A percentile compares a stretch with the other conserved stretches of the same genome.
phyloP scores from a whole-genome alignment of 139 green algal genomes.

The Micractinium sp. region DNA sequence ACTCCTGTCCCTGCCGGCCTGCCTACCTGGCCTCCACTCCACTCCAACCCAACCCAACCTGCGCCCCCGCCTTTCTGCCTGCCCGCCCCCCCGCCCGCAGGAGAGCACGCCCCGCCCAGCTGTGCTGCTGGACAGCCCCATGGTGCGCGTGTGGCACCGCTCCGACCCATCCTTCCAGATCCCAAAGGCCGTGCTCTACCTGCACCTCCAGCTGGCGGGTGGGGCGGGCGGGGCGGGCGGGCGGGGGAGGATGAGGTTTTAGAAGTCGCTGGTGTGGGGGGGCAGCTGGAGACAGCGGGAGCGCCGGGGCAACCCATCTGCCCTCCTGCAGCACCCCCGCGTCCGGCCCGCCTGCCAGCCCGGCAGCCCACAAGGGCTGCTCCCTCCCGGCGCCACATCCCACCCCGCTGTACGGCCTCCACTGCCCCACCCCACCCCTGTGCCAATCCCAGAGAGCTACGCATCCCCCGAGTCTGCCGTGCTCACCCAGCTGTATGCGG shows the following conservation, averaged over 20 bases:
- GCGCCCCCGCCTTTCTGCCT: neutral
- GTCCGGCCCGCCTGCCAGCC: too few species aligned
- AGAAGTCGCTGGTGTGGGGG: too few species aligned
- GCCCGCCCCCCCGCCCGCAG: neutral
- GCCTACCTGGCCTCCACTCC: too few species aligned
- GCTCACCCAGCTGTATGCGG: constrained; percentile 73
- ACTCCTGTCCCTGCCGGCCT: too few species aligned
- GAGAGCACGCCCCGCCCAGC: neutral
- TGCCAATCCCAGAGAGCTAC: constrained; percentile 64
- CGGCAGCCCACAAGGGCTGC: too few species aligned
- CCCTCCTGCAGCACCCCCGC: too few species aligned
- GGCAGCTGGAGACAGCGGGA: too few species aligned
- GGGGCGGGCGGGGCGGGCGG: neutral
- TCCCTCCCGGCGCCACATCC: too few species aligned
- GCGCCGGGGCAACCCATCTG: too few species aligned
- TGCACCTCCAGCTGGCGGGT: constrained; percentile 60
- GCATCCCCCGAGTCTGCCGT: constrained; percentile 66
- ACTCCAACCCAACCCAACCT: too few species aligned
- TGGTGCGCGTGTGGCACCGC: constrained; percentile 53
- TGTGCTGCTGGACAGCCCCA: constrained; percentile 13
- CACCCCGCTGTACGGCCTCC: neutral
- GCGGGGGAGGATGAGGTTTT: too few species aligned
- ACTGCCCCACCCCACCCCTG: neutral
- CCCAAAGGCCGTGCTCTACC: constrained; percentile 73
- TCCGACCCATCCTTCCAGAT: constrained; percentile 53